Evolutionary conservation across 441 rosid genomes (phyloP).

Genomic region (Macaranga tanarius): DNA sequence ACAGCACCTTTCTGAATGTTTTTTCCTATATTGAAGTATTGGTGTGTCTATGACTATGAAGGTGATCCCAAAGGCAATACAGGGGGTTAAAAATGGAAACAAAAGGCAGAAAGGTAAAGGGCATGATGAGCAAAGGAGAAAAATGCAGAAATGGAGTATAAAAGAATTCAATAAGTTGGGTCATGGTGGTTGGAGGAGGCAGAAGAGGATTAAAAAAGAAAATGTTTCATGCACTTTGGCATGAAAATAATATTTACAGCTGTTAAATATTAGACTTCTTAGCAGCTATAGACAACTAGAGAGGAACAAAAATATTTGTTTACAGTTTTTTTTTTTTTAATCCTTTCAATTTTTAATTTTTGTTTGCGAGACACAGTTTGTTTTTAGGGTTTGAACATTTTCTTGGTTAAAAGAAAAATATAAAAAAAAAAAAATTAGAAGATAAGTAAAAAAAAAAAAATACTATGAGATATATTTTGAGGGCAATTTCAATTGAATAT

Average conservation of each 20-base stretch:
- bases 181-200: conserved; percentile 27
- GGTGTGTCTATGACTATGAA: conserved; percentile 28
- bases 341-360: not conserved
- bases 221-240: conserved; percentile 37
- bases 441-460: not conserved
- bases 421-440: not conserved
- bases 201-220: not conserved
- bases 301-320: conserved; percentile 18
- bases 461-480: conserved; percentile 7
- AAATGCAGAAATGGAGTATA: not conserved
- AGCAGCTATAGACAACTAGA: conserved; percentile 35
- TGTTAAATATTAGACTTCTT: conserved; percentile 57
- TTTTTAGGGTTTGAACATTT: conserved; percentile 16
- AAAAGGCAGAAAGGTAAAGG: not conserved
- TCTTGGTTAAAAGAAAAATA: not conserved
- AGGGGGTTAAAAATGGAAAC: not conserved
- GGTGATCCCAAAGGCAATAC: conserved; percentile 21
- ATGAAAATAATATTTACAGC: conserved; percentile 35
- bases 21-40: conserved; percentile 22
- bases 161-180: conserved; percentile 29
- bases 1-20: conserved; percentile 20
- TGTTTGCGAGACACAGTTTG: conserved; percentile 28
- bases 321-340: not conserved
- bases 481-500: too few relatives aligned
- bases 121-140: not conserved